Conservation (phyloP, 805 yeast genomes). For the Saturnispora mendoncae region DNA sequence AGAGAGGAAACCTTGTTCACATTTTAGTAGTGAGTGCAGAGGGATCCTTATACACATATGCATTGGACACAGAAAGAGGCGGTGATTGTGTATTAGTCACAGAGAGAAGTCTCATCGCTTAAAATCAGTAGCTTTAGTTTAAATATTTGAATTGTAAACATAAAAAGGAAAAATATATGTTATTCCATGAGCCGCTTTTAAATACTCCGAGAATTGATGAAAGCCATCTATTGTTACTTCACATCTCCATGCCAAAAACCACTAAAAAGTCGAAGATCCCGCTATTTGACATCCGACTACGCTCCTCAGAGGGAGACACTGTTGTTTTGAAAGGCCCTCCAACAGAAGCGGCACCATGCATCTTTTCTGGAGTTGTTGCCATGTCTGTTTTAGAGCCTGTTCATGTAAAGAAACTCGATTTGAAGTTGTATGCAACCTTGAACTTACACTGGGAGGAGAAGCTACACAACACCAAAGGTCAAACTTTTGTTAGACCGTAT, state of each 20-base stretch:
- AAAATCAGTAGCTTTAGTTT: conserved; percentile 8
- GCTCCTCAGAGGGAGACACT: conserved; percentile 67
- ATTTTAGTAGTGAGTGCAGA: conserved; percentile 80
- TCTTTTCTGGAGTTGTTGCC: conserved; percentile 70
- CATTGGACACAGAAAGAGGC: conserved; percentile 79
- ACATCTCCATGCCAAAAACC: conserved; percentile 14
- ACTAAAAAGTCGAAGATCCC: conserved; percentile 26
- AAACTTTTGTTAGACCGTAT: conserved; percentile 34
- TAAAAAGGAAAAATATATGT: not conserved
- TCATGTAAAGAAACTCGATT: conserved; percentile 50
- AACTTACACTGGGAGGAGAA: conserved; percentile 58
- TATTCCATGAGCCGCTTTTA: not conserved
- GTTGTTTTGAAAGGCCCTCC: conserved; percentile 72
- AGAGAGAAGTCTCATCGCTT: conserved; percentile 35
- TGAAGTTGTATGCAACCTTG: conserved; percentile 60
- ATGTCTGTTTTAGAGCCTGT: conserved; percentile 70
- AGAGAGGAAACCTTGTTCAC: conserved; percentile 30
- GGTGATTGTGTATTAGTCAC: conserved; percentile 85
- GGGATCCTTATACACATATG: conserved; percentile 78
- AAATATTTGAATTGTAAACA: too few relatives aligned
- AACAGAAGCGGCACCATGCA: conserved; percentile 66
- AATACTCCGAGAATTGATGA: too few relatives aligned
- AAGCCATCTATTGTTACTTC: too few relatives aligned
- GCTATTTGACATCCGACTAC: conserved; percentile 43
- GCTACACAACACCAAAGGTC: conserved; percentile 37